Base-by-base conservation (phyloP, 495 filamentous ascomycete species). In the Penicillium cataractarum region DNA sequence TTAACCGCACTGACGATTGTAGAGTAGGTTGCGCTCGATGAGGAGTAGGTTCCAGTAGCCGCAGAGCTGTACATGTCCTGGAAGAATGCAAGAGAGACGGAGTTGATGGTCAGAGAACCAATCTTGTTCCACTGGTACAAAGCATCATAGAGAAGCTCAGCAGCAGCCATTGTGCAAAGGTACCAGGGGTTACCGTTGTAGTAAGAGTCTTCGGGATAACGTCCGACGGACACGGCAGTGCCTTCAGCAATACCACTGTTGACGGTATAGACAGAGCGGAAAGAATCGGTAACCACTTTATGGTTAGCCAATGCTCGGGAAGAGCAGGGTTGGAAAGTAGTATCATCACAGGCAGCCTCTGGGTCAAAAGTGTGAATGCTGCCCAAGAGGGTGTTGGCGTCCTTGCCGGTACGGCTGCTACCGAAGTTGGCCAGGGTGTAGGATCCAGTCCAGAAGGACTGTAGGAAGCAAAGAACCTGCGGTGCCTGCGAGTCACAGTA, bases 161-260 rank as follows among this genome's bases (percentile, higher is more conserved):
- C 87, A 2, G 86, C 86, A 10, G 85, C 86, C 46, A 88, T 73
- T 2, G 86, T 90, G 63, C 78, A 78, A 9, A 91, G 78, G 64
- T 87, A 89, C 87, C 87, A 89, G 4, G 86, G 86, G 72, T 89
- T 87, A 19, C 87, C 88, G 61, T 84, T 82, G 63, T 86, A 88
- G 73, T 91, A 92, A 0, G 74, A 65, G 60, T 92, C 90, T 65
- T 90, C 88, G 2, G 87, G 74, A 71, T 92, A 92, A 12, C 90
- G 77, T 57, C 90, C 90, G n/a, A 90, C 81, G 17, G 88, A 86
- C 32, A 88, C 80, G 9, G 87, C 87, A 7, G 72, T 33, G 13
- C 74, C 74, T 1, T 63, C 57, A 6, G 65, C 54, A 13, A 73
- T 73, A 4, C 74, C 77, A 9, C 79, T 81, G 76, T 90, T 90